These are phyloP conservation scores for Aspergillus sp. DNA, from an alignment of 2,329 filamentous ascomycete species.

Conservation along the genomic window DNA sequence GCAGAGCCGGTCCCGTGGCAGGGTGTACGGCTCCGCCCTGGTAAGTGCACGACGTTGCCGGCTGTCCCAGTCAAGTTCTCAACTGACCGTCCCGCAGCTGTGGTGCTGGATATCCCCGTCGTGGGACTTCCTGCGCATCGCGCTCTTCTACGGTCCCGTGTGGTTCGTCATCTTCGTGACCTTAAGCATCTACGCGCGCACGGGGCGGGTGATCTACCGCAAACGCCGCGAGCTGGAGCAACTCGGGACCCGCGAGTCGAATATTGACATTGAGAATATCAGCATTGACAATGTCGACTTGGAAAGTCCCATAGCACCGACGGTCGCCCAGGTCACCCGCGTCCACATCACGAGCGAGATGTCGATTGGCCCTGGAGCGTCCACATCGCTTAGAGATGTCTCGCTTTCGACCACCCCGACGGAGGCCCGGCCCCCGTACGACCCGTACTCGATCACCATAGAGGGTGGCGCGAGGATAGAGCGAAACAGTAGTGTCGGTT, in stretches of 20 bases:
- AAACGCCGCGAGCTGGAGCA: slow-evolving; percentile 63
- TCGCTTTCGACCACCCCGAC: slow-evolving; percentile 6
- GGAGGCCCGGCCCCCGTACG: slow-evolving; percentile 11
- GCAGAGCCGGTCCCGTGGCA: slow-evolving; percentile 50
- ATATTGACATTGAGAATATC: slow-evolving; percentile 42
- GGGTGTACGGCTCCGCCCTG: slow-evolving; percentile 71
- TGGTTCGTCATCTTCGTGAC: slow-evolving; percentile 43
- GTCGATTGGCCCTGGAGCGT: slow-evolving; percentile 14
- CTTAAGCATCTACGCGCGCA: slow-evolving; percentile 40
- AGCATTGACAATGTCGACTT: slow-evolving; percentile 22
- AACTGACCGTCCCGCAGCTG: slow-evolving; percentile 45
- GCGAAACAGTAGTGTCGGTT: slow-evolving; percentile 1
- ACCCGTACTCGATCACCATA: slow-evolving; percentile 34
- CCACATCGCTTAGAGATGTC: neutral
- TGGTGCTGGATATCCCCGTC: slow-evolving; percentile 75
- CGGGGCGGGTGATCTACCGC: slow-evolving; percentile 41
- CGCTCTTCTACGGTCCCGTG: slow-evolving; percentile 64
- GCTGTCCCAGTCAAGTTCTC: neutral
- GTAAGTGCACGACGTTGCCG: slow-evolving; percentile 33
- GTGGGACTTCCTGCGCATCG: slow-evolving; percentile 72
- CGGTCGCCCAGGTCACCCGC: slow-evolving; percentile 58
- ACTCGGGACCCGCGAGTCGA: slow-evolving; percentile 50
- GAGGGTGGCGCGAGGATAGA: slow-evolving; percentile 21
- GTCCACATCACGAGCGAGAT: slow-evolving; percentile 62
- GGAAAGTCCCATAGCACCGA: slow-evolving; percentile 44